phyloP scores from a whole-genome alignment of 2,329 filamentous ascomycete species.

The Colletotrichum caudatum region DNA sequence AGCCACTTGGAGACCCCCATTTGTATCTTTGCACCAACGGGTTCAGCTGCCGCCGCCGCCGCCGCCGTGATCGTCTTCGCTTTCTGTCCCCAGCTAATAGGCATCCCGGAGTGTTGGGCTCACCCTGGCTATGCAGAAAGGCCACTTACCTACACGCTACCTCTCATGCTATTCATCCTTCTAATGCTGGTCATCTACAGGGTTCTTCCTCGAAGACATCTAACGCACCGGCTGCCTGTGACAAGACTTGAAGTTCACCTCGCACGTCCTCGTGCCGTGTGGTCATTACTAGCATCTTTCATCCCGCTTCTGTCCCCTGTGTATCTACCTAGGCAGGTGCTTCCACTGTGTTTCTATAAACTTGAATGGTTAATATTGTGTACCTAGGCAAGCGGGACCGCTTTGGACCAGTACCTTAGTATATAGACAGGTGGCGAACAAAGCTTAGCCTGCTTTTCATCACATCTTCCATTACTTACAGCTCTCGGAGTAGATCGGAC shows the following conservation, averaged over 20 bases:
- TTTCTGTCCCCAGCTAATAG: neutral
- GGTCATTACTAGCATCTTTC: too few relatives aligned
- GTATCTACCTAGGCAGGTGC: too few relatives aligned
- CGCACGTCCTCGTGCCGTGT: neutral
- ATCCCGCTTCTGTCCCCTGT: neutral
- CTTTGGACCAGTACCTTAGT: too few relatives aligned
- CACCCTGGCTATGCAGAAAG: neutral
- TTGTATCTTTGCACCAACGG: neutral
- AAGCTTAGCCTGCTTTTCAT: neutral
- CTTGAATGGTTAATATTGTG: too few relatives aligned
- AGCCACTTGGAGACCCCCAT: neutral
- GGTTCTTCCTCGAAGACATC: neutral
- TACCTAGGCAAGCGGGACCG: too few relatives aligned
- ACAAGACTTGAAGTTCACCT: neutral
- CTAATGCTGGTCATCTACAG: neutral
- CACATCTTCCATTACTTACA: neutral
- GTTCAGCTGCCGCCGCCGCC: neutral
- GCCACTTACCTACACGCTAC: neutral
- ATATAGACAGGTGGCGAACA: neutral
- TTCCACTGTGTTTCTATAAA: too few relatives aligned
- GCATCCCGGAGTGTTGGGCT: neutral
- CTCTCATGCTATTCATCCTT: neutral
- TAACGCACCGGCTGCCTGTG: conserved; percentile 7
- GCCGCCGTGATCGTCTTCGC: neutral
- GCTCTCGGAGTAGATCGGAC: neutral